Percentiles rank a stretch among this genome's conserved stretches.
Evolutionary conservation across 2,329 filamentous ascomycete species (phyloP).

Genomic region (Ceratocystis papillata): DNA sequence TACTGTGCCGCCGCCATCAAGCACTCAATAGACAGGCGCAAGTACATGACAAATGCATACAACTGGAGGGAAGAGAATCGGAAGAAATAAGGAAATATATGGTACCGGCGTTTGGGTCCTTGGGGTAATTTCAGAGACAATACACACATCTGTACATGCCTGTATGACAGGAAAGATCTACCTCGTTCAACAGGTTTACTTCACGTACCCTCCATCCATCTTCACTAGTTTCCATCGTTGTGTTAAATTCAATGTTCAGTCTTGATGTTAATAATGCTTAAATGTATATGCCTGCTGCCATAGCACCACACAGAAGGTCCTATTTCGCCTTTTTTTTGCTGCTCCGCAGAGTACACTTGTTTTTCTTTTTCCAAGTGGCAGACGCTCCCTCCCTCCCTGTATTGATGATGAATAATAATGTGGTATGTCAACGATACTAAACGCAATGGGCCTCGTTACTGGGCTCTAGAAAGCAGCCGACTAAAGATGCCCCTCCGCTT

Average conservation of each 20-base stretch:
- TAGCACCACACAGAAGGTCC: background rate
- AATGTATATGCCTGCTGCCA: background rate
- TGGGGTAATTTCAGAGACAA: background rate
- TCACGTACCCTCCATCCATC: background rate
- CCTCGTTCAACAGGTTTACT: background rate
- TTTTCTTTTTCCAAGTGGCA: background rate
- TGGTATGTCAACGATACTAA: background rate
- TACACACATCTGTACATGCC: background rate
- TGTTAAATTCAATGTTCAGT: background rate
- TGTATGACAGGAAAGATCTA: background rate
- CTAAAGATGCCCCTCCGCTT: slow-evolving; percentile 18
- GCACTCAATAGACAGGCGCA: background rate
- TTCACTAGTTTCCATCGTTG: background rate
- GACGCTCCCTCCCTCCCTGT: background rate
- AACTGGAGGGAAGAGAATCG: background rate
- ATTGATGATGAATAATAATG: background rate
- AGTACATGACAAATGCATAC: background rate
- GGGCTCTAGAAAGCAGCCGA: slow-evolving; percentile 20
- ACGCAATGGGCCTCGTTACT: background rate
- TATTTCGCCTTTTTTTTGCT: background rate
- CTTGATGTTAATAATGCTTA: slow-evolving; percentile 2
- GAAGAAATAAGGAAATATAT: background rate
- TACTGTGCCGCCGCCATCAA: background rate
- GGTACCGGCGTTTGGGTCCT: slow-evolving; percentile 1
- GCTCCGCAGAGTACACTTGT: background rate